Conservation (phyloP, 306 rosid genomes). For the Dalbergia cochinchinensis region DNA sequence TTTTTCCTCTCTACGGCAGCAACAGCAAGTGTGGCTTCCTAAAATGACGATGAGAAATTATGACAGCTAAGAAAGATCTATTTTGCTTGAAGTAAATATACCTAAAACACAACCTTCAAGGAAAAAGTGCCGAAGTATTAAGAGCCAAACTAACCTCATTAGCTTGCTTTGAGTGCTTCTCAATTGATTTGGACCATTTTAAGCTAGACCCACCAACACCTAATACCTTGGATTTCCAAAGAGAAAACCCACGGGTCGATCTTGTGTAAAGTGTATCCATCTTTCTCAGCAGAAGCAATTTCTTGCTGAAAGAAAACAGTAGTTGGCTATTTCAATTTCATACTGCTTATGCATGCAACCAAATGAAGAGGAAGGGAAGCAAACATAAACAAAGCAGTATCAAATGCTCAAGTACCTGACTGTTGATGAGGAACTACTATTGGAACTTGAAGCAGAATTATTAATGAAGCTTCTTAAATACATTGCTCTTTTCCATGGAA, state of each 20-base stretch:
- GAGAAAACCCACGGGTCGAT: constrained; percentile 89
- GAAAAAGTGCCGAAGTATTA: constrained; percentile 13
- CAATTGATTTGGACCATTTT: constrained; percentile 99
- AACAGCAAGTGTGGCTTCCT: constrained; percentile 98
- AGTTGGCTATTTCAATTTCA: constrained; percentile 36
- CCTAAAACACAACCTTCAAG: constrained; percentile 8
- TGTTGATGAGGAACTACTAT: constrained; percentile 60
- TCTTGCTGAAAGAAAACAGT: constrained; percentile 68
- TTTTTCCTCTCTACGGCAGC: constrained; percentile 92
- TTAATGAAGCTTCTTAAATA: constrained; percentile 64
- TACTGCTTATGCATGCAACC: constrained; percentile 41
- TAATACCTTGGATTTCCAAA: constrained; percentile 89
- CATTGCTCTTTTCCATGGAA: constrained; percentile 90
- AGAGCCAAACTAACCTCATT: constrained; percentile 81
- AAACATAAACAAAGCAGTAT: constrained; percentile 32
- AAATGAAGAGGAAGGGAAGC: not conserved
- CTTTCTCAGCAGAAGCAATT: constrained; percentile 80
- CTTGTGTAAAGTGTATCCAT: constrained; percentile 89
- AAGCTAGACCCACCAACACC: constrained; percentile 95
- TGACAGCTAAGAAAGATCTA: constrained; percentile 9
- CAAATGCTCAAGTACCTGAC: constrained; percentile 65
- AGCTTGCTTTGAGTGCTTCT: constrained; percentile 84
- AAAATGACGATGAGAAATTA: constrained; percentile 45
- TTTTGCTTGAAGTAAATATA: constrained; percentile 36
- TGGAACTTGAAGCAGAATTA: constrained; percentile 58